Evolutionary conservation across 768 basidiomycete genomes (phyloP).

Genomic region (Boletus reticuloceps): DNA sequence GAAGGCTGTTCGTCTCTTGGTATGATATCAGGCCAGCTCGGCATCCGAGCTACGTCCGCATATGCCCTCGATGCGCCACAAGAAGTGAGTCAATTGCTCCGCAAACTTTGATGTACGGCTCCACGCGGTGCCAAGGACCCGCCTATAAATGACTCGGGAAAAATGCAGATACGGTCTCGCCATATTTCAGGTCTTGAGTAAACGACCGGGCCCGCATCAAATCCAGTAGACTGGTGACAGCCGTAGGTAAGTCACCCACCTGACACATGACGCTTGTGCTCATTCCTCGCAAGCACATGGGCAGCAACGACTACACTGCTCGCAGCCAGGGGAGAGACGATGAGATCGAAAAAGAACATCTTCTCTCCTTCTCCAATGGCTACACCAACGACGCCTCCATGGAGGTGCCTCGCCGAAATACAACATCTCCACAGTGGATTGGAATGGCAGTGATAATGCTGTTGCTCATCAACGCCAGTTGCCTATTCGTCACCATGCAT

Average conservation of each 20-base stretch:
- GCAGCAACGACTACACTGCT: constrained; percentile 4
- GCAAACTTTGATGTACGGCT: background rate
- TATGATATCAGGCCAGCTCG: too few species aligned
- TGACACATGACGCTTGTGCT: background rate
- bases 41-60: background rate
- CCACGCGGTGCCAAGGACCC: background rate
- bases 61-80: background rate
- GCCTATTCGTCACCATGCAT: constrained; percentile 14
- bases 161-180: background rate
- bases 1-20: background rate
- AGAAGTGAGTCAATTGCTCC: background rate
- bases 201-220: background rate
- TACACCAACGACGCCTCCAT: background rate
- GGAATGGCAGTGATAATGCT: constrained; percentile 18
- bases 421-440: constrained; percentile 7
- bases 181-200: background rate
- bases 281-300: constrained; percentile 17
- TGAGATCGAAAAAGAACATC: constrained; percentile 14
- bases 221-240: background rate
- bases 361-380: constrained; percentile 9
- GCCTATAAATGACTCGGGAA: constrained; percentile 3
- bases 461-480: constrained; percentile 23
- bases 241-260: constrained; percentile 1
- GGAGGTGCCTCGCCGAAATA: constrained; percentile 1
- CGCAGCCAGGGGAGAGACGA: constrained; percentile 11